These are phyloP conservation scores for Paramecium bursaria DNA, from an alignment of 73 alveolate species.

Conservation along the genomic window DNA sequence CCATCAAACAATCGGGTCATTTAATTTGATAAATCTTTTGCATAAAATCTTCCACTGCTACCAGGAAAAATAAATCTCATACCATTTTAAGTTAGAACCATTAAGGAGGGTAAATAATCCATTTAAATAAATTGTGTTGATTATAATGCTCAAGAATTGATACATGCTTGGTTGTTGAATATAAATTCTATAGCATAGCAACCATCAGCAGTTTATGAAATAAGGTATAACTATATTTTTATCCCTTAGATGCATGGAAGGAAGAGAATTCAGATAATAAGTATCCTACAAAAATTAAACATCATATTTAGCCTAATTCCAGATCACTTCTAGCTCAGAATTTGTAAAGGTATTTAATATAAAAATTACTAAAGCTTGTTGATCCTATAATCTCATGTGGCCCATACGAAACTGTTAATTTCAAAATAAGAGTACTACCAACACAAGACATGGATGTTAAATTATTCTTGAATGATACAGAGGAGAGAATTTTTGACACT, in stretches of 20 bases:
- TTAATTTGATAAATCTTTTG: conserved; percentile 3
- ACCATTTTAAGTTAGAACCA: not conserved
- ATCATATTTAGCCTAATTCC: conserved; percentile 9
- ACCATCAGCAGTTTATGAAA: conserved; percentile 23
- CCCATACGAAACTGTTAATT: conserved; percentile 42
- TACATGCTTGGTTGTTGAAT: conserved; percentile 41
- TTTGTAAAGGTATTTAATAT: conserved; percentile 9
- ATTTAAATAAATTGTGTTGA: conserved; percentile 33
- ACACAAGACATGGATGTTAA: not conserved
- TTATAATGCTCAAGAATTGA: conserved; percentile 12
- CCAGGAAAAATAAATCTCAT: conserved; percentile 50
- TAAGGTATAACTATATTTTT: not conserved
- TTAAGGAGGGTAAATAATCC: conserved; percentile 1
- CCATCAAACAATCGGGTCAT: conserved; percentile 7
- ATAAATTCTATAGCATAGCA: conserved; percentile 26
- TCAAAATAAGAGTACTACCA: conserved; percentile 40
- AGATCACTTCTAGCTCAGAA: conserved; percentile 9
- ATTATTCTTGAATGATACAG: conserved; percentile 33
- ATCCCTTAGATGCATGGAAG: conserved; percentile 30
- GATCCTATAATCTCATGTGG: conserved; percentile 26
- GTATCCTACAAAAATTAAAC: not conserved
- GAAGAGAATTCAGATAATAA: conserved; percentile 39
- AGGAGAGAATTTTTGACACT: conserved; percentile 50
- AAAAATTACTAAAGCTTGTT: not conserved
- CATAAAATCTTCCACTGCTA: not conserved